phyloP scores from a whole-genome alignment of 345 rosid genomes.

The Erucastrum elatum region DNA sequence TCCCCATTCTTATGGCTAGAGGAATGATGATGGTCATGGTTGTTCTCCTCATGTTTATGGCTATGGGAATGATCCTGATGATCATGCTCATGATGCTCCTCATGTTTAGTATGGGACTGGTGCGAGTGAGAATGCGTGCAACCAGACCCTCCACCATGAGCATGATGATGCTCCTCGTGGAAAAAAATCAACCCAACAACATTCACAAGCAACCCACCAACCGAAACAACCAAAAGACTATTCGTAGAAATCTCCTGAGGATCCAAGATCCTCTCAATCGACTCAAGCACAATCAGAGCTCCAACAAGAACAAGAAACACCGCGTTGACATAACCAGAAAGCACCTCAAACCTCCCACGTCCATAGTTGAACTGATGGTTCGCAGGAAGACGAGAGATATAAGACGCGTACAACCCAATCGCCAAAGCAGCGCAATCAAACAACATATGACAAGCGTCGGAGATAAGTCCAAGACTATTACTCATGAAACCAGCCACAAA shows the following conservation, averaged over 20 bases:
- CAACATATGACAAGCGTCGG: constrained; percentile 98
- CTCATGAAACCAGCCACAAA: constrained; percentile 94
- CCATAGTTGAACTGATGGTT: constrained; percentile 92
- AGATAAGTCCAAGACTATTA: constrained; percentile 94
- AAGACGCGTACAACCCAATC: constrained; percentile 88
- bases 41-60: constrained; percentile 43
- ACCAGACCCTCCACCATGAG: constrained; percentile 87
- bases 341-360: constrained; percentile 91
- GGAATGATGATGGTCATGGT: constrained; percentile 30
- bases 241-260: constrained; percentile 91
- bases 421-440: constrained; percentile 99
- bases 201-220: constrained; percentile 92
- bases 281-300: constrained; percentile 87
- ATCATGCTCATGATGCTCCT: constrained; percentile 39
- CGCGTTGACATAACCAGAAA: constrained; percentile 92
- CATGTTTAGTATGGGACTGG: constrained; percentile 46
- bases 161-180: constrained; percentile 99
- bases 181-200: constrained; percentile 85
- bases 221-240: constrained; percentile 78
- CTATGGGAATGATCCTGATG: constrained; percentile 13
- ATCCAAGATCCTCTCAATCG: constrained; percentile 92
- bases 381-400: constrained; percentile 87
- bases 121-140: constrained; percentile 72
- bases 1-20: background rate
- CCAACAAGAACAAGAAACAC: constrained; percentile 89